Percentiles rank a stretch among this genome's conserved stretches.
Evolutionary conservation across 306 rosid genomes (phyloP).

Genomic region (Spatholobus suberectus): DNA sequence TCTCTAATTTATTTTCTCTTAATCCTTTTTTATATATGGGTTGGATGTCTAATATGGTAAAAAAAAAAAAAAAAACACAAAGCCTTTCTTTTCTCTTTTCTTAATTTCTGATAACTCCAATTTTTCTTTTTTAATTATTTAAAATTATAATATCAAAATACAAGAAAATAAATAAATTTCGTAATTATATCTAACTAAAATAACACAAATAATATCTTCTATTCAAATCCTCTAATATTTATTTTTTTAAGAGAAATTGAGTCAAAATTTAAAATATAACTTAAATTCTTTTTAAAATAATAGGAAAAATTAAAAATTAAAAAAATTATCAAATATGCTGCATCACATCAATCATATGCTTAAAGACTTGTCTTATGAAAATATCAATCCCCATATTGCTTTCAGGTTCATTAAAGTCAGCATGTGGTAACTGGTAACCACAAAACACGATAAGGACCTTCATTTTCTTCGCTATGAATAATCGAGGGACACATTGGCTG

Average conservation of each 20-base stretch:
- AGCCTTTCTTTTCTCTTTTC: too few relatives aligned
- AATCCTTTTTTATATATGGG: too few relatives aligned
- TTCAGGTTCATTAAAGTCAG: constrained; percentile 8
- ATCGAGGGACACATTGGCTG: not conserved
- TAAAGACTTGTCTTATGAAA: not conserved
- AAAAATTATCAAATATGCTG: not conserved
- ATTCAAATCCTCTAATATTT: not conserved
- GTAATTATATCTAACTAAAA: not conserved
- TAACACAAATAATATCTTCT: not conserved
- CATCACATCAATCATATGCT: constrained; percentile 22
- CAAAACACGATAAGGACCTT: not conserved
- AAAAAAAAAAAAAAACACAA: too few relatives aligned
- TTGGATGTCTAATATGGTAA: too few relatives aligned
- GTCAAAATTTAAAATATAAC: not conserved
- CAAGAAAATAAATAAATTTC: not conserved
- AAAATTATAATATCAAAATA: not conserved
- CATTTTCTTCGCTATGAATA: constrained; percentile 17
- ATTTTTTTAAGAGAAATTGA: not conserved
- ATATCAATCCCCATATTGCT: not conserved
- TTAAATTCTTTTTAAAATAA: not conserved
- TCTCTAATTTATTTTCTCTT: too few relatives aligned
- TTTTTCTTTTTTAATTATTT: not conserved
- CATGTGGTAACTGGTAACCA: not conserved
- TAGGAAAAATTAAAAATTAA: not conserved
- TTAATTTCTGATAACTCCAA: too few relatives aligned